A percentile compares a stretch with the other conserved stretches of the same genome.
These are phyloP conservation scores for Verticillium zaregamsianum DNA, from an alignment of 2,329 filamentous ascomycete genomes.

Conservation along the genomic window DNA sequence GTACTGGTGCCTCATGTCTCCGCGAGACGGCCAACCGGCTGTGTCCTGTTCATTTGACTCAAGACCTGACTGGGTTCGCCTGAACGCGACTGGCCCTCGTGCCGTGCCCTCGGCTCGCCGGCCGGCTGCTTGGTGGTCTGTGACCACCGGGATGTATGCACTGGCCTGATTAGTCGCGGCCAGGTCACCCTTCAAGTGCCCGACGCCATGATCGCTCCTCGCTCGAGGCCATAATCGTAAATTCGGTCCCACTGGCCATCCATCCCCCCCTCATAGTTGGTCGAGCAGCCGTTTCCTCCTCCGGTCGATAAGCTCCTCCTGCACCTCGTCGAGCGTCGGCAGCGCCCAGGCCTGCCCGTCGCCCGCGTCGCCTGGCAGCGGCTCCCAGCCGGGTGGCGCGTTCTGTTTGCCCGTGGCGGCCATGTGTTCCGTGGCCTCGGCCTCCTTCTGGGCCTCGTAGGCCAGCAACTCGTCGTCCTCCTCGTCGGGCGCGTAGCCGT, in stretches of 20 bases:
- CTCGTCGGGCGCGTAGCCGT: constrained; percentile 89
- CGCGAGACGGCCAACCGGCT: background rate
- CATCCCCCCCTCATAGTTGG: constrained; percentile 50
- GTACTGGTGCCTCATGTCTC: background rate
- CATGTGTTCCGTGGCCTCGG: constrained; percentile 70
- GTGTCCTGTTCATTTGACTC: background rate
- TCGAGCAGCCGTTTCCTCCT: constrained; percentile 79
- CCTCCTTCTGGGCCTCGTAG: constrained; percentile 82
- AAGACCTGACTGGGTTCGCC: background rate
- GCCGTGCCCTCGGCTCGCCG: background rate
- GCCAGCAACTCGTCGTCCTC: constrained; percentile 77
- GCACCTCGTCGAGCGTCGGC: constrained; percentile 87
- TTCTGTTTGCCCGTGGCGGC: constrained; percentile 51
- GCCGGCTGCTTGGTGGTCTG: background rate
- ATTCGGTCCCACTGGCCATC: background rate
- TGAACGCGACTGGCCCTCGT: background rate
- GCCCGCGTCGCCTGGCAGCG: constrained; percentile 80
- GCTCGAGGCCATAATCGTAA: background rate
- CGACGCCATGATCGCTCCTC: background rate
- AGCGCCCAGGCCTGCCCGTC: constrained; percentile 80
- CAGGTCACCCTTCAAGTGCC: background rate
- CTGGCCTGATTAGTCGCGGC: background rate
- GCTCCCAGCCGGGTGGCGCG: constrained; percentile 70
- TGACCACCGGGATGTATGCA: background rate
- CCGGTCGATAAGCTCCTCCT: constrained; percentile 85